Base-by-base conservation (phyloP, 441 rosid species). In the Populus hybrid region DNA sequence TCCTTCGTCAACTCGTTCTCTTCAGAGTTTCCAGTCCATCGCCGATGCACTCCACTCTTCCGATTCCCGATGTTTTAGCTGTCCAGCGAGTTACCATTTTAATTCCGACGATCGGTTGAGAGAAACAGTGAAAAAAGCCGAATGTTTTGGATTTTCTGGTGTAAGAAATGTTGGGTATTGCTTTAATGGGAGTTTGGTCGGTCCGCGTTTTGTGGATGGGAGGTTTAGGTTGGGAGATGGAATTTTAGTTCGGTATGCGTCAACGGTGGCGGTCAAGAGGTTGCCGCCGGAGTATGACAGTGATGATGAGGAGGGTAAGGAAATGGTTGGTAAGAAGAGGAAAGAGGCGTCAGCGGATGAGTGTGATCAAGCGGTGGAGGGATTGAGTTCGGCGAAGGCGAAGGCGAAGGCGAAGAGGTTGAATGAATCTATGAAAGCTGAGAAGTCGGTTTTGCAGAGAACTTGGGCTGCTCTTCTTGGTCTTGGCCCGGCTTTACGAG, bases 321-420 rank as follows among this genome's bases (percentile, higher is more conserved):
- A 86, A 53, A 80, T 78, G 80, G 69, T 76, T 80, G 73, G 84
- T 75, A 89, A 89, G 38, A 90, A 89, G 83, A 81, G 77, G 36
- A 94, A 95, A 82, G 94, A 94, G 86, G 95, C 98, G 78, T 94
- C 97, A 7, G 92, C 99, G 0, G 98, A 92, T 83, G 97, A 95
- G 68, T 95, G 99, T 79, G 99, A 95, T 89, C 91, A 91, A 84
- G 99, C 99, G 26, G 93, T 95, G 69, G 98, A 94, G 88, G 98
- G 92, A 45, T 78, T 95, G 79, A 92, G 90, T 85, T 81, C 90
- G 71, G 94, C 81, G 40, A 94, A 94, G 84, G 99, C 98, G 20
- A 95, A 92, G 84, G 99, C 92, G 23, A 94, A 95, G 81, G 97
- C 96, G 42, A 91, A 89, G 81, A 88, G 90, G 84, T 59, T 86